Conservation (phyloP, 2,329 filamentous ascomycete genomes). For the Sporothrix pallida region DNA sequence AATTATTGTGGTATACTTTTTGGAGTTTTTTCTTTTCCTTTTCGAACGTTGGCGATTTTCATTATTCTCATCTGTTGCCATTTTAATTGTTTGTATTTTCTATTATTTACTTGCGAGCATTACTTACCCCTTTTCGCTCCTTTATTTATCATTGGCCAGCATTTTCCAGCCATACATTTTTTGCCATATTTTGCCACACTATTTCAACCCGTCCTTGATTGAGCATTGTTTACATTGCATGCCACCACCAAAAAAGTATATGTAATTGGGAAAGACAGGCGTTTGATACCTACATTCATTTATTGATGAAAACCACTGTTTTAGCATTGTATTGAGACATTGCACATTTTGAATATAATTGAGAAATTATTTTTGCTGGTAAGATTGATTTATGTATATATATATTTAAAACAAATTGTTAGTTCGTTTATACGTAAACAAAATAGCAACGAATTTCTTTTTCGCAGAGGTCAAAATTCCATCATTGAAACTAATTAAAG, state of each 20-base stretch:
- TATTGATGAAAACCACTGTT: background rate
- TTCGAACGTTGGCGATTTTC: background rate
- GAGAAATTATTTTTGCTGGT: background rate
- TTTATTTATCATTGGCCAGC: background rate
- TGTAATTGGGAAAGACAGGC: background rate
- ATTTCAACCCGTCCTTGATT: background rate
- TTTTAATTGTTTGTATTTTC: slow-evolving; percentile 24
- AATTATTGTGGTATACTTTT: background rate
- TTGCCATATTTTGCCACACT: background rate
- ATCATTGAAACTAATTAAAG: too few species aligned
- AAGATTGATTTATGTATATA: too few species aligned
- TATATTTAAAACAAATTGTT: too few species aligned
- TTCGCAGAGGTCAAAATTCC: too few species aligned
- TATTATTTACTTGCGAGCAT: slow-evolving; percentile 1
- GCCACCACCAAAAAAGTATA: background rate
- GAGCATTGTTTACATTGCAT: slow-evolving; percentile 3
- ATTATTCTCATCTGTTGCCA: background rate
- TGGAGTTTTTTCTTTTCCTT: background rate
- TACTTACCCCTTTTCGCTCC: background rate
- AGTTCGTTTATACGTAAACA: too few species aligned
- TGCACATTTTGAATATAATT: background rate
- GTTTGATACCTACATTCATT: slow-evolving; percentile 16
- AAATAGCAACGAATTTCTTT: too few species aligned
- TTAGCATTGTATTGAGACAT: background rate
- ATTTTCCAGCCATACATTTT: background rate